Evolutionary conservation across 2,329 filamentous ascomycete genomes (phyloP), one percentile per base, ranked within the genome.

Genomic region (Aspergillus quadricinctus): DNA sequence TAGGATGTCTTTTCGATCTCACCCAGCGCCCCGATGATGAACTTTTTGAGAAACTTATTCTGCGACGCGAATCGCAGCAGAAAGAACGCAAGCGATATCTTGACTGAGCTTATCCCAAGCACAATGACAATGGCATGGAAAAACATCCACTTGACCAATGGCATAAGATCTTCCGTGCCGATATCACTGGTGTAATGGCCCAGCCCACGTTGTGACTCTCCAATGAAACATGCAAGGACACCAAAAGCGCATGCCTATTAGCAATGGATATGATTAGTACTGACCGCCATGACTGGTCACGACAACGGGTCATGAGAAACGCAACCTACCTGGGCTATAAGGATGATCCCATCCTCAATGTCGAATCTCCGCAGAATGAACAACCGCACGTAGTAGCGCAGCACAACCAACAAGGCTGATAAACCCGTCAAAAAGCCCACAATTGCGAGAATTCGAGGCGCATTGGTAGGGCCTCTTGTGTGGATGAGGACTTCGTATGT

Each of bases 321-420:
- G 35, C 61, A 11, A 72, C 69, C 60, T 61, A 80, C 70, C 68
- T 73, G 70, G 3, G 78, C 74, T 3, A 67, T 56, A 1, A 76
- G 50, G 62, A 81, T 81, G 2, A 76, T 58, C 56, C 71, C 78
- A 62, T 83, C 81, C 69, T 84, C 81, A 25, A 71, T 61, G 1
- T 80, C 80, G 48, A 79, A 70, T 28, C 77, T 77, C 25, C 75
- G 78, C 48, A 83, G 72, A 66, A 83, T 75, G 10, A 66, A 62
- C 2, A 74, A 27, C 10, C 81, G 74, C 27, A 82, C 81, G 56
- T 79, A 80, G 35, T 76, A 64, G 29, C 79, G 74, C n/a, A 76
- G 64, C 4, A 72, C 6, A 1, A 80, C 75, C 1, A 72, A 66
- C 9, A 78, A 50, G 0, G 72, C 62, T 1, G 78, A 75, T 11